Evolutionary conservation across 1,284 basidiomycete genomes (phyloP).

Genomic region (Bondarzewia mesenterica): DNA sequence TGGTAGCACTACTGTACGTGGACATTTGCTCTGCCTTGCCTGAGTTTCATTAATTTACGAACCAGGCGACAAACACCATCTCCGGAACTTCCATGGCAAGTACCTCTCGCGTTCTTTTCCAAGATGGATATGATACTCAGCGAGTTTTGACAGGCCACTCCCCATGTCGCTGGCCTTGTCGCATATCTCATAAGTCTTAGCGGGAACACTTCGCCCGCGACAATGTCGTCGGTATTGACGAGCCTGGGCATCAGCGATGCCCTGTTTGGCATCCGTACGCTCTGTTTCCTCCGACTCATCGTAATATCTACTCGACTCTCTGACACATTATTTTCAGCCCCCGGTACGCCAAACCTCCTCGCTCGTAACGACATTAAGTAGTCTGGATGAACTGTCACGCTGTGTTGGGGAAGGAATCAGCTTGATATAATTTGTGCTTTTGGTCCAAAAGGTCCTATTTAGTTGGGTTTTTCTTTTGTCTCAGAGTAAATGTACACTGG

Average conservation of each 20-base stretch:
- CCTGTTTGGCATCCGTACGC: not conserved
- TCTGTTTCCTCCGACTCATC: not conserved
- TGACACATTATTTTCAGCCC: no score
- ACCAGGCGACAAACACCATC: conserved; percentile 19
- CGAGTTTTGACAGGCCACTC: conserved; percentile 16
- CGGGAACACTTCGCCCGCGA: not conserved
- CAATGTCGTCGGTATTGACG: not conserved
- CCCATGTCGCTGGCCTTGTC: conserved; percentile 26
- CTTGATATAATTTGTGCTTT: no score
- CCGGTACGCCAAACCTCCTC: not conserved
- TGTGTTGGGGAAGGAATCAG: no score
- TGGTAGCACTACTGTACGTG: conserved; percentile 19
- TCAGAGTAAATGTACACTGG: no score
- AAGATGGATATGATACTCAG: not conserved
- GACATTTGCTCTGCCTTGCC: not conserved
- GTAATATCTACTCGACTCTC: no score
- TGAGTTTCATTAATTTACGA: not conserved
- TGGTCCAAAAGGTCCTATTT: no score
- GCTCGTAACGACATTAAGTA: not conserved
- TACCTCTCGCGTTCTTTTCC: not conserved
- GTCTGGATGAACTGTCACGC: no score
- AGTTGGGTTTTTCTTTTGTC: no score
- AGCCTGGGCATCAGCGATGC: not conserved
- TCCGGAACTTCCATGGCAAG: conserved; percentile 26
- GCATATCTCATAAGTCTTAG: conserved; percentile 18